Base-by-base conservation (phyloP, 495 filamentous ascomycete genomes). In the Cercophora samala region DNA sequence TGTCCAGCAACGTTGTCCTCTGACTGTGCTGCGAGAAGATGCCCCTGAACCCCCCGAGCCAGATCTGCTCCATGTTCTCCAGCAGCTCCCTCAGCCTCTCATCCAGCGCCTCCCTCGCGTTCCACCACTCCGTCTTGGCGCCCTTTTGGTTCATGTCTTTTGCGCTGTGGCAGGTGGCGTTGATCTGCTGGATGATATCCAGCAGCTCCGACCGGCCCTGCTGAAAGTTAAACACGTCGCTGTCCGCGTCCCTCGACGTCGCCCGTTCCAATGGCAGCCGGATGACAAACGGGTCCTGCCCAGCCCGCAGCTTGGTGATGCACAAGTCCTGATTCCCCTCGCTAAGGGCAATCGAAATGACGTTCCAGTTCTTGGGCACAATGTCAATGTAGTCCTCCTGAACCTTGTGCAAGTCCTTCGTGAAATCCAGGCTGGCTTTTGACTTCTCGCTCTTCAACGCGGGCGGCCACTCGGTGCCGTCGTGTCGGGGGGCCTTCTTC, bases 31-130 rank as follows among this genome's bases (percentile, higher is more conserved):
- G 89, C 5, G 91, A 93, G 74, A 99, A 96, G 0, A 99, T 88
- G 22, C 93, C 92, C 29, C 87, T 86, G 80, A 98, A 99, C 0
- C 95, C 95, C 53, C 94, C 94, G 23, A 99, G 87, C 95, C 95
- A 99, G 51, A 94, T 86, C 61, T 89, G 88, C 72, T 98, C 94
- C 53, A 99, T 92, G 65, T 91, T 94, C 25, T 87, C 80, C 24
- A 98, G 83, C 3, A 98, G 83, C 59, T 90, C 90, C 68, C 86
- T 88, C 59, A 99, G 79, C 3, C 90, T 88, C 18, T 80, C 75
- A 75, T 99, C 93, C 22, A 99, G 81, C 5, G 85, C 82, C 75
- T 94, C 89, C 17, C 95, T 87, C 68, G 90, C 88, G 17, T 85
- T 86, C 95, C 95, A 99, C 95, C 95, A 99, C 46, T 86, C 86